Evolutionary conservation across 2,329 filamentous ascomycete genomes (phyloP).

Genomic region (Sphaerulina musiva): DNA sequence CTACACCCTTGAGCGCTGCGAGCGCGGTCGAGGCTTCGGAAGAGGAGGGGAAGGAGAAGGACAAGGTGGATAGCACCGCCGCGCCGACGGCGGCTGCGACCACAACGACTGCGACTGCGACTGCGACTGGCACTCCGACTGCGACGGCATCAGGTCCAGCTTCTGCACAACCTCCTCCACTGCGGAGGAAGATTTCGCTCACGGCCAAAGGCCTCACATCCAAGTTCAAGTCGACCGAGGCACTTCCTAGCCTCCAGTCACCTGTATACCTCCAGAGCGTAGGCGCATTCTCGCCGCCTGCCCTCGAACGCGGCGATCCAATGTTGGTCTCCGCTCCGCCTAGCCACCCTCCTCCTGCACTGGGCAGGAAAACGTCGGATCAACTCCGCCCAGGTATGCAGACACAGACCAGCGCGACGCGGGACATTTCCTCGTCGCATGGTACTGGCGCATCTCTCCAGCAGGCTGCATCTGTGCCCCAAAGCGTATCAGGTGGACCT

Average conservation of each 20-base stretch:
- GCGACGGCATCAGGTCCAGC: background rate
- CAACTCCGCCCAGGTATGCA: slow-evolving; percentile 17
- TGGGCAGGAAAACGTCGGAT: slow-evolving; percentile 14
- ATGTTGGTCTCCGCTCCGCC: slow-evolving; percentile 17
- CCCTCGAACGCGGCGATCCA: background rate
- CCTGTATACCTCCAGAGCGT: slow-evolving; percentile 13
- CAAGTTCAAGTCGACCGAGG: slow-evolving; percentile 22
- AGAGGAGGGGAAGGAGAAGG: slow-evolving; percentile 1
- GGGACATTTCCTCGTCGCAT: slow-evolving; percentile 22
- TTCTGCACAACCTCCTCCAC: slow-evolving; percentile 1
- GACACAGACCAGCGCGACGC: slow-evolving; percentile 22
- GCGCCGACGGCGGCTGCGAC: no score
- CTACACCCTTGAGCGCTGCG: slow-evolving; percentile 16
- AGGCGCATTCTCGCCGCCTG: background rate
- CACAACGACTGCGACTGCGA: background rate
- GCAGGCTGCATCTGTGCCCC: slow-evolving; percentile 15
- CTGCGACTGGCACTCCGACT: background rate
- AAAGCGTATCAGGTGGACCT: slow-evolving; percentile 8
- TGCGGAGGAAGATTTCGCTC: slow-evolving; percentile 21
- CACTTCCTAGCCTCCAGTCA: slow-evolving; percentile 16
- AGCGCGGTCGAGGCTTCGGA: slow-evolving; percentile 13
- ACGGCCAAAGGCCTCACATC: slow-evolving; percentile 20
- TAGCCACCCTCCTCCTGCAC: slow-evolving; percentile 11
- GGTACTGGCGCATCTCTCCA: slow-evolving; percentile 23
- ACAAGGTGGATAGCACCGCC: background rate